Base-by-base conservation (phyloP, 495 filamentous ascomycete genomes). In the Symbiotaphrina buchneri region DNA sequence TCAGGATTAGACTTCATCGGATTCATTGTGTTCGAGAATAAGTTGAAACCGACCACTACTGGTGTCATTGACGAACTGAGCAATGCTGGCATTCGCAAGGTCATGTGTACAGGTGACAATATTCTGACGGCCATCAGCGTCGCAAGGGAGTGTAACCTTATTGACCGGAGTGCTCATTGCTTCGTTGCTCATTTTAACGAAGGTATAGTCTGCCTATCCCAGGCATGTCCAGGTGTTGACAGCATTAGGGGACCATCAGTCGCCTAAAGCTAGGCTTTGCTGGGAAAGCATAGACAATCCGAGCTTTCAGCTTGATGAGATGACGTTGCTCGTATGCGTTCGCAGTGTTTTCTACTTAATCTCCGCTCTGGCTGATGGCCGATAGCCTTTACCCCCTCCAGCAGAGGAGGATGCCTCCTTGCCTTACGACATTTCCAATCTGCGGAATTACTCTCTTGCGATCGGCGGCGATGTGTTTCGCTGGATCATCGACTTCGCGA, bases 31-130 rank as follows among this genome's bases (percentile, higher is more conserved):
- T 99, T 99, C 45, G 85, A 99, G 49, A 99, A 99, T 44, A 99
- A 95, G 53, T 49, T 99, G 38, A 99, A 99, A 49, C 67, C 74
- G 13, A 74, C 62, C 21, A 93, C 83, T 4, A 55, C 74, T 3
- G 55, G 56, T 2, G 72, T 90, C 18, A 71, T 99, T 27, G 56
- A 74, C 22, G 81, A 94, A 48, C 65, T 99, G n/a, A 65, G 65
- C 8, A 54, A 71, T 27, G 85, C 90, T 7, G 74, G 73, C 17
- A 93, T 99, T 39, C 71, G 80, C 17, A 77, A 74, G 21, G 68
- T 93, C 32, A 99, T 99, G 90, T 91, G 87, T 39, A 99, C 90
- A 0, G 90, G 90, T 30, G 90, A 99, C 54, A 99, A 99, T 36
- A 95, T 99, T 35, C 59, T 95, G 25, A 99, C 90, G 10, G 90